A percentile compares a stretch with the other conserved stretches of the same genome.
Conservation (phyloP, 352 stramenopile species). For the Aphanomyces stellatus region DNA sequence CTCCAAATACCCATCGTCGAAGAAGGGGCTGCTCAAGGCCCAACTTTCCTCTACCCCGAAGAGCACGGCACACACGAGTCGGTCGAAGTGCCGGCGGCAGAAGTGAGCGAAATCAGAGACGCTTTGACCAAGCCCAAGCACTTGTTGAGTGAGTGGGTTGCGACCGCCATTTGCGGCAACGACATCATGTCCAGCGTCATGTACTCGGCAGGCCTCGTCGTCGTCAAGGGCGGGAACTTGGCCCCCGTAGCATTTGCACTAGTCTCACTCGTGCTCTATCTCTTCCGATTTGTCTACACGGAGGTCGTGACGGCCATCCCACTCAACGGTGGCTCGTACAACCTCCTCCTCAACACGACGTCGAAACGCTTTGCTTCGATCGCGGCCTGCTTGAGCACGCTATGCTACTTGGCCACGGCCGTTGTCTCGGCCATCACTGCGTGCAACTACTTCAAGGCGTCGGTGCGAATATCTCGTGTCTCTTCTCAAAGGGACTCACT, state of each 20-base stretch:
- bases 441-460: constrained; percentile 46
- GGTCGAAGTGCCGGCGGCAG: constrained; percentile 5
- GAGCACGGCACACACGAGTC: neutral
- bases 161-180: constrained; percentile 87
- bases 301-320: constrained; percentile 86
- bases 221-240: constrained; percentile 64
- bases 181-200: constrained; percentile 84
- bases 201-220: constrained; percentile 63
- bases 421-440: constrained; percentile 56
- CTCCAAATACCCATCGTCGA: no score
- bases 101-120: constrained; percentile 21
- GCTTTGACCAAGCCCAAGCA: constrained; percentile 22
- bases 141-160: constrained; percentile 61
- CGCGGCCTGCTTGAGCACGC: constrained; percentile 81
- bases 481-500: no score
- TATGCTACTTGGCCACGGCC: constrained; percentile 87
- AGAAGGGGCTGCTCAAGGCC: no score
- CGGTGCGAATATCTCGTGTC: no score
- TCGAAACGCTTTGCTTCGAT: constrained; percentile 82
- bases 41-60: neutral
- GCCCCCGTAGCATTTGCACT: constrained; percentile 72
- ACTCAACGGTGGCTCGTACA: constrained; percentile 89
- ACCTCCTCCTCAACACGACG: constrained; percentile 87
- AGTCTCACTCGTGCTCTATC: constrained; percentile 58
- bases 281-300: constrained; percentile 82